phyloP scores from a whole-genome alignment of 2,329 filamentous ascomycete genomes.

The Talaromyces marneffei region DNA sequence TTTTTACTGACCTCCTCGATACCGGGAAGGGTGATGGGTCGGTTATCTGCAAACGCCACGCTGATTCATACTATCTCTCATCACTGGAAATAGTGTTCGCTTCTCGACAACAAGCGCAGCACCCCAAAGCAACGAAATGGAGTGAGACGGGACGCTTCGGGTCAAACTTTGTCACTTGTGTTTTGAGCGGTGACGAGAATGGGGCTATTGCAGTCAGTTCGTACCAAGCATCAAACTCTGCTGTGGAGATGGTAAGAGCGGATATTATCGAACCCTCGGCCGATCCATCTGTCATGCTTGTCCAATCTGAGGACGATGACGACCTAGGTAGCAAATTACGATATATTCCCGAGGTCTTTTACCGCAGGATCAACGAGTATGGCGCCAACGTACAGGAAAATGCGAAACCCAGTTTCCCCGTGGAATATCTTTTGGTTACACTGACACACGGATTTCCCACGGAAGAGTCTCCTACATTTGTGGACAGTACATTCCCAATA shows the following conservation, averaged over 20 bases:
- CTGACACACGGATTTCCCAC: slow-evolving; percentile 94
- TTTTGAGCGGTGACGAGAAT: slow-evolving; percentile 85
- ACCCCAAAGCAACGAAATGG: slow-evolving; percentile 92
- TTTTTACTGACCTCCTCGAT: slow-evolving; percentile 89
- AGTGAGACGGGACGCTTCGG: slow-evolving; percentile 91
- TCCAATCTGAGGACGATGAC: slow-evolving; percentile 84
- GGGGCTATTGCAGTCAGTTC: slow-evolving; percentile 83
- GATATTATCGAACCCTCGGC: slow-evolving; percentile 94
- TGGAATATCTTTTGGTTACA: slow-evolving; percentile 93
- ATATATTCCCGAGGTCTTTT: slow-evolving; percentile 98
- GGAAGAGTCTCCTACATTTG: slow-evolving; percentile 70
- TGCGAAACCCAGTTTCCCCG: slow-evolving; percentile 90
- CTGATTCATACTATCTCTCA: slow-evolving; percentile 89
- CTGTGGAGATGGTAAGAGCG: slow-evolving; percentile 93
- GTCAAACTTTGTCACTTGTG: slow-evolving; percentile 94
- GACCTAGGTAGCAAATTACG: slow-evolving; percentile 61
- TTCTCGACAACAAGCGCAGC: slow-evolving; percentile 76
- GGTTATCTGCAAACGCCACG: slow-evolving; percentile 90
- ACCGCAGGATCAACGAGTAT: slow-evolving; percentile 91
- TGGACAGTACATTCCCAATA: slow-evolving; percentile 67
- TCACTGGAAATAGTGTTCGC: slow-evolving; percentile 90
- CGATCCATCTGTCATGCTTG: slow-evolving; percentile 88
- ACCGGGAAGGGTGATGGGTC: slow-evolving; percentile 73
- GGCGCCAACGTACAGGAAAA: slow-evolving; percentile 95
- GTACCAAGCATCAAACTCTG: slow-evolving; percentile 92